phyloP scores from a whole-genome alignment of 1,284 basidiomycete species.

The Apiotrichum montevideense region DNA sequence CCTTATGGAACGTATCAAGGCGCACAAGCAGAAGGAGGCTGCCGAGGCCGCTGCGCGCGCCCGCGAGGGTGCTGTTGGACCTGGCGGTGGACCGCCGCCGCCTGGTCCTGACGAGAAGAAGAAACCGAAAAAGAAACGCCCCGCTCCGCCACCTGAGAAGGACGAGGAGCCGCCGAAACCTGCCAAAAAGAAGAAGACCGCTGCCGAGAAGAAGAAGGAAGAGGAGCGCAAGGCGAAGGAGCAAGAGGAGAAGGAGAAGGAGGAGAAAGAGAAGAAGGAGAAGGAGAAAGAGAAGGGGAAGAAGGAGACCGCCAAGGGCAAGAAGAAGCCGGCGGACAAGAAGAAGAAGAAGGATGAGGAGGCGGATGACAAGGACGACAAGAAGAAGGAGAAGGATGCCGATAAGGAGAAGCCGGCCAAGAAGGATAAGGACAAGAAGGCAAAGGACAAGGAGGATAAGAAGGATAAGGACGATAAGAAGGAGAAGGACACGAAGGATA shows the following conservation, averaged over 20 bases:
- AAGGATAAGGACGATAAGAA: background rate
- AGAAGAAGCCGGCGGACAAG: background rate
- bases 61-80: background rate
- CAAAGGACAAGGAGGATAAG: background rate
- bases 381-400: background rate
- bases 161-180: constrained; percentile 9
- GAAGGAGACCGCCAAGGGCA: background rate
- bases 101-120: constrained; percentile 5
- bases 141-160: background rate
- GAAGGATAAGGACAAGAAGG: background rate
- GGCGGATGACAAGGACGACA: background rate
- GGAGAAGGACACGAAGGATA: background rate
- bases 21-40: constrained; percentile 15
- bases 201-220: constrained; percentile 5
- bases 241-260: background rate
- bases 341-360: constrained; percentile 4
- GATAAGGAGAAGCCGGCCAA: background rate
- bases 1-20: constrained; percentile 25
- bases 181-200: constrained; percentile 6
- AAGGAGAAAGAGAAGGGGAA: background rate
- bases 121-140: constrained; percentile 9
- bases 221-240: background rate
- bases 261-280: background rate
- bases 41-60: constrained; percentile 12
- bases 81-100: background rate